Evolutionary conservation across 768 basidiomycete genomes (phyloP).

Genomic region (Russula sp.): DNA sequence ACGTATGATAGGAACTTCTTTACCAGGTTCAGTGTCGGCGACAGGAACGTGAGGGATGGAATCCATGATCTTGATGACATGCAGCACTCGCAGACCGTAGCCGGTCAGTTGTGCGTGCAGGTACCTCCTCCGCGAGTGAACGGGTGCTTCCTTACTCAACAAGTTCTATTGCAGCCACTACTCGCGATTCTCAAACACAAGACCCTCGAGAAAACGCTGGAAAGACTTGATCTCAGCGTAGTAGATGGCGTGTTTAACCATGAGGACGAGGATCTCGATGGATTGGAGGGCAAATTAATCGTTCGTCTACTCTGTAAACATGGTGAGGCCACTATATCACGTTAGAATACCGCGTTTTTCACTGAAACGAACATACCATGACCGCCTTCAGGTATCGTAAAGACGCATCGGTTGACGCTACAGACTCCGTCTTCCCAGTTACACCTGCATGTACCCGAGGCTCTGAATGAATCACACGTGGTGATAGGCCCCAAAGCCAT

Average conservation of each 20-base stretch:
- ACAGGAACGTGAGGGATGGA: constrained; percentile 17
- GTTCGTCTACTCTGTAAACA: constrained; percentile 78
- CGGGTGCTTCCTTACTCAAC: constrained; percentile 22
- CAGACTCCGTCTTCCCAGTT: constrained; percentile 50
- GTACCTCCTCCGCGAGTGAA: constrained; percentile 30
- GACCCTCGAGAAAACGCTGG: constrained; percentile 69
- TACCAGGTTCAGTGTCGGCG: constrained; percentile 48
- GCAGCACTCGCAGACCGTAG: constrained; percentile 38
- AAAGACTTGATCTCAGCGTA: constrained; percentile 68
- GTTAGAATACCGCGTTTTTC: not conserved
- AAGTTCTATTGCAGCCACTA: constrained; percentile 38
- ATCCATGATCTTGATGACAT: constrained; percentile 25
- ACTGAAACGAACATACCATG: constrained; percentile 3
- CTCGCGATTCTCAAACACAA: constrained; percentile 68
- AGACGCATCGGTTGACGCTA: constrained; percentile 70
- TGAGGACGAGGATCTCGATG: constrained; percentile 43
- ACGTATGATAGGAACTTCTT: constrained; percentile 65
- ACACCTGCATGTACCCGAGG: constrained; percentile 59
- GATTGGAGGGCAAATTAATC: constrained; percentile 63
- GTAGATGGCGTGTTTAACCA: constrained; percentile 42
- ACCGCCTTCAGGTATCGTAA: constrained; percentile 53
- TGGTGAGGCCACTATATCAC: constrained; percentile 37
- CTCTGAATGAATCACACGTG: constrained; percentile 51
- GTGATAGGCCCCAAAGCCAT: constrained; percentile 67
- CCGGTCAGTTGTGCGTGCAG: constrained; percentile 66